Evolutionary conservation across 805 yeast species (phyloP), one percentile per base, ranked within the genome.

Genomic region (Komagataella phaffii): DNA sequence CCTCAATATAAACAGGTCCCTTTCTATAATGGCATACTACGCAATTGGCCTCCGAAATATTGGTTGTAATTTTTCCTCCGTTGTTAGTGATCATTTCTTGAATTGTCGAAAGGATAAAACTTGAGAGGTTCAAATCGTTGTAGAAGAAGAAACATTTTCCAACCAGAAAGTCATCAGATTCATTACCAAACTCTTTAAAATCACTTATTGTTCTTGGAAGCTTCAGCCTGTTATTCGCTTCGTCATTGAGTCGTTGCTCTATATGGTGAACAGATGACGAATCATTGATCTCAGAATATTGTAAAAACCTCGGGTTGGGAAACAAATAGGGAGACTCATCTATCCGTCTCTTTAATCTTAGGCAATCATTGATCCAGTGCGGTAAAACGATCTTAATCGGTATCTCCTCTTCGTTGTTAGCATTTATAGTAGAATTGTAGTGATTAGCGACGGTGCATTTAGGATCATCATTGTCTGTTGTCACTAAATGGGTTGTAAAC

Each of bases 401-500:
- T 7, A 45, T 24, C 4, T 45, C 47, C 24, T 21, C 21, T 14
- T 23, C 47, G 4, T 45, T 24, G 43, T 70, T 63, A 44, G 70
- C 63, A 3, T 62, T 62, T 1, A 67, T 67, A 21, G 65, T 64
- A 30, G 67, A 51, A 44, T 57, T 55, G 49, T 52, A 59, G 48
- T 74, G 66, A 2, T 72, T 68, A 0, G 86, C 88, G 23, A 77
- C 70, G 44, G 79, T 71, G 48, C 82, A 76, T 53, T 80, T 80
- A 51, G 80, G 85, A 51, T 79, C 77, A 3, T 76, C 64, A 43
- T 67, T 61, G 55, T 77, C 78, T 3, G 64, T 60, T 0, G 91
- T 77, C 18, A 91, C 69, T 43, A 88, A 72, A 70, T 91, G 97
- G 0, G 96, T 87, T 1, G 95, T 86, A 56, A 76, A 77, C 51